Base-by-base conservation (phyloP, 2,329 filamentous ascomycete genomes). In the Fusarium acutatum region DNA sequence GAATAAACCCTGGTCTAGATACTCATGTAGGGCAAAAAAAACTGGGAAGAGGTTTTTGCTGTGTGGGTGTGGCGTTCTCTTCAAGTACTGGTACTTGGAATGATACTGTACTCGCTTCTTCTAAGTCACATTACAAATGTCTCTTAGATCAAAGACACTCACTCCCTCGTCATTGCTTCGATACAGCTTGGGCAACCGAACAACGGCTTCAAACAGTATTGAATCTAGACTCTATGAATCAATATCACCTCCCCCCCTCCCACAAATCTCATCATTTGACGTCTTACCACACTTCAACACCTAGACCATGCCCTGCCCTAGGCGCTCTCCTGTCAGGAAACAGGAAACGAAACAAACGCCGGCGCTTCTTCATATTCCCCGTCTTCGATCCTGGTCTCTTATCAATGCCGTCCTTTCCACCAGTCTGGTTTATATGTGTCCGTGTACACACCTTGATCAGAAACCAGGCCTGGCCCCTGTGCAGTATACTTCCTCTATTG, bases 281-380 rank as follows among this genome's bases (percentile, higher is more conserved):
- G 47, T 52, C 63, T 60, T 72, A 67, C 69, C 50, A 67, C 60
- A 56, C 67, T 52, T 37, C 44, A 53, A 69, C 26, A 38, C 67
- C 68, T 57, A 46, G 61, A 26, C 64, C 53, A 58, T 62, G 38
- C 53, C 60, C 64, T 66, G 38, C 34, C 62, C 73, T 76, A 76
- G 69, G 71, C 75, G 75, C 75, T 75, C 66, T 75, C 69, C 72
- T 61, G 73, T 64, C 73, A 67, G 66, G 67, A 75, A 77, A 75
- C 75, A 74, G 70, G 67, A 77, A 77, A 77, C 75, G 75, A 77
- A 77, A 77, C 75, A 77, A 75, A 59, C 75, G 75, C 75, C 58
- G 67, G 75, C 75, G 75, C 75, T 75, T 77, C 75, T 65, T 59
- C 49, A 28, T 53, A 58, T 67, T 47, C 69, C 73, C 66, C 66